phyloP scores from a whole-genome alignment of 768 basidiomycete genomes.

The Rhodotorula graminis region DNA sequence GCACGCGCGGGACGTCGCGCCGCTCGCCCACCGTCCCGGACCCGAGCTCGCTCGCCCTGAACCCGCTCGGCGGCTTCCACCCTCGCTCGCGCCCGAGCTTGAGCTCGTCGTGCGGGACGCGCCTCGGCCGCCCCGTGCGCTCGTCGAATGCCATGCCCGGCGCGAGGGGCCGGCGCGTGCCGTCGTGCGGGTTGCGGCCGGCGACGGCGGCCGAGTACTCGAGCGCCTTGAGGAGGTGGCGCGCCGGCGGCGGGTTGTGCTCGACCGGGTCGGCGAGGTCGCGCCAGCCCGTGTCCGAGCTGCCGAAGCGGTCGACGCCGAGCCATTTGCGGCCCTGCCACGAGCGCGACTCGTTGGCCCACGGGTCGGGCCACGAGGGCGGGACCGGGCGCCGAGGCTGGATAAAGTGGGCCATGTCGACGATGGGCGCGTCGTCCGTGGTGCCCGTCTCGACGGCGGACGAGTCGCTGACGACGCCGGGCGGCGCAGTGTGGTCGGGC shows the following conservation, averaged over 20 bases:
- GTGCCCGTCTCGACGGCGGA: not conserved
- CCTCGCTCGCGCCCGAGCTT: constrained; percentile 8
- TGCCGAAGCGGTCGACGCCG: not conserved
- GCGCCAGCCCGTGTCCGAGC: not conserved
- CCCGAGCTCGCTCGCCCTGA: constrained; percentile 7
- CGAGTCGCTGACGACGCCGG: no score
- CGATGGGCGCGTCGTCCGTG: not conserved
- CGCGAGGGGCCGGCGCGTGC: not conserved
- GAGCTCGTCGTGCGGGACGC: not conserved
- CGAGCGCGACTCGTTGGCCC: not conserved
- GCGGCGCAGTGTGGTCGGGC: not conserved
- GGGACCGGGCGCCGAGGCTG: constrained; percentile 18
- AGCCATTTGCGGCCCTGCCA: constrained; percentile 4
- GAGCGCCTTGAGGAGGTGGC: constrained; percentile 22
- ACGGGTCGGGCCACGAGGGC: constrained; percentile 14
- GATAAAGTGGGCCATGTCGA: constrained; percentile 7
- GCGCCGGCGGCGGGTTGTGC: constrained; percentile 1
- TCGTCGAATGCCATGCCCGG: constrained; percentile 16
- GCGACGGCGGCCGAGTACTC: constrained; percentile 15
- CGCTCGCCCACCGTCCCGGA: constrained; percentile 9
- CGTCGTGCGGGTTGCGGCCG: not conserved
- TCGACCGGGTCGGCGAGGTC: not conserved
- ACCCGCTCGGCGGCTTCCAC: not conserved
- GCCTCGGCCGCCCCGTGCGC: constrained; percentile 6
- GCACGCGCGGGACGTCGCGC: constrained; percentile 23